Evolutionary conservation across 257 asterid species (phyloP).

Genomic region (Leonotis leonurus): DNA sequence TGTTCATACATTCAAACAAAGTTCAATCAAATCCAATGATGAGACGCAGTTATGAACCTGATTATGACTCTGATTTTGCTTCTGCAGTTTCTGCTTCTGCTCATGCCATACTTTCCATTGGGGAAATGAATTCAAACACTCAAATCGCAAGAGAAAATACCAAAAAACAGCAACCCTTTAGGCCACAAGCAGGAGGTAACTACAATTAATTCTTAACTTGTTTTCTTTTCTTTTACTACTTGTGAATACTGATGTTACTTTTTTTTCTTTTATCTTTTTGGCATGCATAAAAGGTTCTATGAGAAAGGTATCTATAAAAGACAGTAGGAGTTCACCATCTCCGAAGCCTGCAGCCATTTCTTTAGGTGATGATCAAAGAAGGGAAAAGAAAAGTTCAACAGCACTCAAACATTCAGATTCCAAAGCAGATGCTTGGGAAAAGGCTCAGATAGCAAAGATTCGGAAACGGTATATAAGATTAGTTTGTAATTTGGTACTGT

Average conservation of each 20-base stretch:
- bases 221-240: neutral
- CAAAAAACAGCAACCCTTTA: conserved; percentile 24
- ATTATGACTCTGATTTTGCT: conserved; percentile 37
- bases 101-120: conserved; percentile 42
- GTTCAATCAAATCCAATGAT: conserved; percentile 1
- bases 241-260: neutral
- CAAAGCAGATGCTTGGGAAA: conserved; percentile 61
- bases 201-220: too few relatives aligned
- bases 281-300: conserved; percentile 22
- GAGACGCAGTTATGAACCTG: conserved; percentile 27
- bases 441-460: conserved; percentile 45
- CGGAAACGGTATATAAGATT: conserved; percentile 46
- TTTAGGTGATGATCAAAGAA: conserved; percentile 20
- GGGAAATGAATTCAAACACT: conserved; percentile 13
- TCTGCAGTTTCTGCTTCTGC: conserved; percentile 67
- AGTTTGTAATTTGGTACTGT: too few relatives aligned
- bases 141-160: conserved; percentile 15
- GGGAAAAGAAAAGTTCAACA: conserved; percentile 23
- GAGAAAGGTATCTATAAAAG: conserved; percentile 23
- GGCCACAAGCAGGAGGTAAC: conserved; percentile 29
- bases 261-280: neutral
- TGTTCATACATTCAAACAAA: conserved; percentile 9
- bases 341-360: conserved; percentile 22
- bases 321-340: conserved; percentile 24
- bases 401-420: conserved; percentile 21